phyloP scores from a whole-genome alignment of 129 eudicot genomes.

The Flaveria trinervia region DNA sequence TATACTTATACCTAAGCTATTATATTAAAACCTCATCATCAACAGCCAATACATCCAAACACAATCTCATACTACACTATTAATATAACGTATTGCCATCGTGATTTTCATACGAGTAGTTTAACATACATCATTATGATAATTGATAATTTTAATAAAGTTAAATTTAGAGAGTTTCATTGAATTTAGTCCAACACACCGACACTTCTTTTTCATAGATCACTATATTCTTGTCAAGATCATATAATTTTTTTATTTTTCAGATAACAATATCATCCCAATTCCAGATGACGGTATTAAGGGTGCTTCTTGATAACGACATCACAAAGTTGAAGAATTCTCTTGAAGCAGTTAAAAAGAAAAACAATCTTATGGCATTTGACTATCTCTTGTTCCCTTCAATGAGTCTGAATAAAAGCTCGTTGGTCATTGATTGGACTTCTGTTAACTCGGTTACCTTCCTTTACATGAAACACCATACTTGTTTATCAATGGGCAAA shows the following conservation, averaged over 20 bases:
- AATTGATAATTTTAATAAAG: too few relatives aligned
- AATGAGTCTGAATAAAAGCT: conserved; percentile 10
- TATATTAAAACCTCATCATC: too few relatives aligned
- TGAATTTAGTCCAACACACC: too few relatives aligned
- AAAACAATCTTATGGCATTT: conserved; percentile 13
- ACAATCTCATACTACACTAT: too few relatives aligned
- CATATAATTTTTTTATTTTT: background rate
- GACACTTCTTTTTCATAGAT: background rate
- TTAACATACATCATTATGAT: too few relatives aligned
- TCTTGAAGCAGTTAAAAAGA: background rate
- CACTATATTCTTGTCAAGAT: background rate
- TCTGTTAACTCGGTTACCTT: conserved; percentile 47
- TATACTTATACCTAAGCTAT: too few relatives aligned
- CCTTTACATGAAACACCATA: background rate
- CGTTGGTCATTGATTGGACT: conserved; percentile 53
- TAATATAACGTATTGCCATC: too few relatives aligned
- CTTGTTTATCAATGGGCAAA: conserved; percentile 19
- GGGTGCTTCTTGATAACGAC: conserved; percentile 47
- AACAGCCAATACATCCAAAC: too few relatives aligned
- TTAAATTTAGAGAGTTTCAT: too few relatives aligned
- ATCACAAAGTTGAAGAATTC: conserved; percentile 33
- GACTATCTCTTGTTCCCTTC: conserved; percentile 81
- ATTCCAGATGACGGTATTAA: conserved; percentile 42
- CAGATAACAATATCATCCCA: conserved; percentile 18
- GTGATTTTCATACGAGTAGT: too few relatives aligned